Evolutionary conservation across 805 yeast species (phyloP), one percentile per base, ranked within the genome.

Genomic region (Starmerella riodocensis): DNA sequence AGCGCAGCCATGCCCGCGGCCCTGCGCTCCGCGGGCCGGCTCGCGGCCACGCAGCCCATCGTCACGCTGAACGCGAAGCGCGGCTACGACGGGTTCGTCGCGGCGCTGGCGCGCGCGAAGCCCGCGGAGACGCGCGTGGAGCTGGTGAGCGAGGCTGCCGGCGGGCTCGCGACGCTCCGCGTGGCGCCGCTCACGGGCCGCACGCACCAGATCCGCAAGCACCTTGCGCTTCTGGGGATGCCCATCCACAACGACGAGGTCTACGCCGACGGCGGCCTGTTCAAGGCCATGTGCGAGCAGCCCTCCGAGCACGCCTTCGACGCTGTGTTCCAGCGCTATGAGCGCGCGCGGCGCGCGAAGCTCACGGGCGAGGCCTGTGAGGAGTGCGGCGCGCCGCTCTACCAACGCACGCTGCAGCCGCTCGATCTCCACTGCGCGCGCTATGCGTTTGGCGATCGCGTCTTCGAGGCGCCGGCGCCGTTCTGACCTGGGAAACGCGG

Each of bases 171-270:
- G 34, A 66, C 85, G 17, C 93, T 91, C 4, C 64, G 72, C 42
- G 84, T 96, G 58, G 68, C 63, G 47, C 97, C 97, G 1, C 57
- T 70, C 13, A 86, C 97, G 0, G 98, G 98, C 0, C 68, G 97
- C 52, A 83, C 95, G 0, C 98, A 88, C 58, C 98, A 88, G 55
- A 85, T 88, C 36, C 64, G 98, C 46, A 93, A 88, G 4, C 98
- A 91, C 62, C 62, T 91, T 41, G 93, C 85, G 54, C 74, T 68
- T 45, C 50, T 85, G 7, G 96, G 95, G 0, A 70, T 65, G 53
- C 95, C 97, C 0, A 88, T 88, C 31, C 81, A 76, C 2, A 85
- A 91, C 54, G 98, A 88, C 57, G 93, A 93, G 2, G 65, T 85
- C 2, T 88, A 85, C 53, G 74, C 85, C 6, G 50, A 51, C 23